Evolutionary conservation across 2,329 filamentous ascomycete species (phyloP), one percentile per base, ranked within the genome.

Genomic region (Beauveria sp.): DNA sequence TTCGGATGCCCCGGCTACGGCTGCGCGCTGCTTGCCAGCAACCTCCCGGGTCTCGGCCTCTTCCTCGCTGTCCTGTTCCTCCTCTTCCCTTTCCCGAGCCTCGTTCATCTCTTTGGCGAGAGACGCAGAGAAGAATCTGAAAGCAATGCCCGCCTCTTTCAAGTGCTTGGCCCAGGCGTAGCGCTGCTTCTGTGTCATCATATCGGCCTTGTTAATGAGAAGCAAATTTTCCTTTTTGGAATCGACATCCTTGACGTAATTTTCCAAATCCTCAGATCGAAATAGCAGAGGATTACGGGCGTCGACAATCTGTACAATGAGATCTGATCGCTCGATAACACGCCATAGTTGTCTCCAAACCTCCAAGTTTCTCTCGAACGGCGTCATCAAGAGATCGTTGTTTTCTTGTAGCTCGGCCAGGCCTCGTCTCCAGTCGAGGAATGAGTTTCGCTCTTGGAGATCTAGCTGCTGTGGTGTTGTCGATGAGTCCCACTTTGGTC

Each of bases 321-420:
- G 78, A 73, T 99, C 94, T 18, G 92, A 97, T 63, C 94, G 83
- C 79, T 99, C 94, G 69, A 99, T 97, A 62, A 99, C 94, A 77
- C 94, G 86, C 94, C 94, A 99, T 68, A 99, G 72, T 75, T 99
- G 94, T 71, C 94, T 86, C 94, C 94, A 99, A 30, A 99, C 94
- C 71, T 99, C 96, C 64, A 99, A 71, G 72, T 99, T 99, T 63
- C 94, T 85, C 80, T 99, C 94, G 70, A 99, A 99, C 0, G 94
- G 94, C 0, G 94, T 99, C 91, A 99, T 92, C 59, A 99, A 83
- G 61, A 99, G 76, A 72, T 99, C 94, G 62, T 97, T 88, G 69
- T 90, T 91, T 77, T 99, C 93, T 70, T 97, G 91, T 59, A 99
- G 76, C 73, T 97, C 92, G 0, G 96, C 94, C 62, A 99, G 77